Base-by-base conservation (phyloP, 192 early-diverging fungal genomes). In the Backusella australiensis region DNA sequence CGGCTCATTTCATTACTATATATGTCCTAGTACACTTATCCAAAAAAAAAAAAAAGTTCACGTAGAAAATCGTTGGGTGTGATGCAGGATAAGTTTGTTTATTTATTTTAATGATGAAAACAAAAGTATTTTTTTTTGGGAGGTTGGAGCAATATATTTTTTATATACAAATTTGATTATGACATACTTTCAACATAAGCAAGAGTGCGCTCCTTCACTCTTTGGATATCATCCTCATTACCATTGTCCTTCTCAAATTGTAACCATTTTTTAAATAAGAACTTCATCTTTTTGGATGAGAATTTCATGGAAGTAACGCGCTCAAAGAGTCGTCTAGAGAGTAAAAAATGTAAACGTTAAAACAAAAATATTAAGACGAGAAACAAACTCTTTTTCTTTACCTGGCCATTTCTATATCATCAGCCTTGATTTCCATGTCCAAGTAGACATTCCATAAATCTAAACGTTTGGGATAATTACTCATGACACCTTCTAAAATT, bases 201-300 rank as follows among this genome's bases (percentile, higher is more conserved):
- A 73, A 95, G 84, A 17, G 98, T 96, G 59, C 85, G 86, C 78
- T 93, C 81, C 85, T 98, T 98, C 35, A 99, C 98, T 77, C 94
- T 89, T 72, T 96, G 93, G 32, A 95, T 81, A 26, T 90, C 86
- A 46, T 95, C 92, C 5, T 89, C 89, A 52, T 88, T 86, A 26
- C 97, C 96, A 77, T 93, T 84, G 36, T 89, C 87, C 88, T 97
- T 97, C 80, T 99, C 98, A 82, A 94, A 99, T 26, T 91, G 90
- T 67, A 99, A 88, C 90, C 94, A 99, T 85, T 96, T 95, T 86
- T 98, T 99, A 86, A 99, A 99, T 78, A 99, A 91, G 87, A 96
- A 99, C 84, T 98, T 99, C 95, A 98, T 97, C 89, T 98, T 96
- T 88, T 97, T 98, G 32, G 95, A 93, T 26, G 97, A 97, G 77